Evolutionary conservation across 352 stramenopile species (phyloP), one percentile per base, ranked within the genome.

Genomic region (Phytophthora sansomeana): DNA sequence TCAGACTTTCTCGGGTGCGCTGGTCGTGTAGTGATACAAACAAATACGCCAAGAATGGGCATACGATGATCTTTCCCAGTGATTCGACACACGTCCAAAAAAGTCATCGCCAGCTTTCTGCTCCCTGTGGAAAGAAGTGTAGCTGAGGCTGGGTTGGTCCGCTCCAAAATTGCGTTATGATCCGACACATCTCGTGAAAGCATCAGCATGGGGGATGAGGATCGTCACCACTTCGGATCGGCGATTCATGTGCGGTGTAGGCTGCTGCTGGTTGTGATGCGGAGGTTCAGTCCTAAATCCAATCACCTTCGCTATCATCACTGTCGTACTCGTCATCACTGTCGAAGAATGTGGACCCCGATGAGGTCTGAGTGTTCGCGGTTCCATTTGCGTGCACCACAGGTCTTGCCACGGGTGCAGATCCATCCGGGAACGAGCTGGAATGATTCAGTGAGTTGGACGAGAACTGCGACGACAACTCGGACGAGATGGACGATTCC

Each of bases 251-350:
- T 62, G 51, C 60, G 36, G 10, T 52, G 33, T 35, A 58, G 19
- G 26, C 19, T 38, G 39, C 4, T 49, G 39, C 14, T 46, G 42
- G 43, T 39, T 29, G 44, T 52, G 19, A 58, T 50, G 53, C 6
- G 44, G 10, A 57, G 32, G 49, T n/a, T 19, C 4, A 26, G 19
- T 11, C 46, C 41, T 89, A 91, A 69, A 91, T 90, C 82, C 80
- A 91, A 69, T 94, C 85, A 43, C 83, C 84, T 62, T 94, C 85
- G 33, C 79, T 90, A 39, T 92, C 81, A 53, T 89, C 81, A 48
- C 77, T 89, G 26, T 76, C 72, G 58, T 77, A 76, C 47, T 87
- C 80, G 47, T 76, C 64, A 36, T 87, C 73, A 47, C 83, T 91
- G 49, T 87, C 77, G 41, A 85, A 77, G 57, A 73, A 75, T 19